These are phyloP conservation scores for Jimgerdemannia flammicorona DNA, from an alignment of 192 early-diverging fungal genomes.

Conservation along the genomic window DNA sequence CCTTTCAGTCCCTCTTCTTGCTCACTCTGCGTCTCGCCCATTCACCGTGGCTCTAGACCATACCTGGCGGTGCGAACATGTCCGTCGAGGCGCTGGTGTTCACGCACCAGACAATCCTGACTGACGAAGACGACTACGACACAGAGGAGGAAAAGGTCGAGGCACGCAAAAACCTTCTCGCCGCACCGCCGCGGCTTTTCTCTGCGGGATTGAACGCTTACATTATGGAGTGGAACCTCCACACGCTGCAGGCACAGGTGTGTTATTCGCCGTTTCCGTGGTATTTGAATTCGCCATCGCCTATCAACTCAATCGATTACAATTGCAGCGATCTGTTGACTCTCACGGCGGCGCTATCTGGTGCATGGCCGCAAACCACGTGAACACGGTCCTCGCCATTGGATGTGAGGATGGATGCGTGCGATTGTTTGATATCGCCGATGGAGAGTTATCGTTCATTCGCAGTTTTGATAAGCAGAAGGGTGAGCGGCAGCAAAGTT, in stretches of 20 bases:
- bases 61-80: constrained; percentile 71
- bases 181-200: constrained; percentile 71
- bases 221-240: constrained; percentile 86
- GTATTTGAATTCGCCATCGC: not conserved
- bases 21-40: not conserved
- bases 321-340: constrained; percentile 51
- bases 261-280: not conserved
- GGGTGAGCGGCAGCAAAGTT: constrained; percentile 18
- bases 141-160: constrained; percentile 57
- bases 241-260: constrained; percentile 59
- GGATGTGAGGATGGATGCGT: constrained; percentile 94
- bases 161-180: constrained; percentile 42
- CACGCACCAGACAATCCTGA: constrained; percentile 70
- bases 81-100: constrained; percentile 81
- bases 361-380: constrained; percentile 84
- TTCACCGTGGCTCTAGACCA: constrained; percentile 64
- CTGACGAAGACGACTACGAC: constrained; percentile 64
- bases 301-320: no score
- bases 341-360: constrained; percentile 91
- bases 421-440: constrained; percentile 81
- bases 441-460: constrained; percentile 63
- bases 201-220: constrained; percentile 81
- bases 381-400: constrained; percentile 73
- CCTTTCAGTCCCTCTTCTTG: not conserved
- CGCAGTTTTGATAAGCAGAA: constrained; percentile 66